Percentiles rank a stretch among this genome's conserved stretches.
Evolutionary conservation across 805 yeast species (phyloP).

Genomic region (Metschnikowia peoriensis): DNA sequence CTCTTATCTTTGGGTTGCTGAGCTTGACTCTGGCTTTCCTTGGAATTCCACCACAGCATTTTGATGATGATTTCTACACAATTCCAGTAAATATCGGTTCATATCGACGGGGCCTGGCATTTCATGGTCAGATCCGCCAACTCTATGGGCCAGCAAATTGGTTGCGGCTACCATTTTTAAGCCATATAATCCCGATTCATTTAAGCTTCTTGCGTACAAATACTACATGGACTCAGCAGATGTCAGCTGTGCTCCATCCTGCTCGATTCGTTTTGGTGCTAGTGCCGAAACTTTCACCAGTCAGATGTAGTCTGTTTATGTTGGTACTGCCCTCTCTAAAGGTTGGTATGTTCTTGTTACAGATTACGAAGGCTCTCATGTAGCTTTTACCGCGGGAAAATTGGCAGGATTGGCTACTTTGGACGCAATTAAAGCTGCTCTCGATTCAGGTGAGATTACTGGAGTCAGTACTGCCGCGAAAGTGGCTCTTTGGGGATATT

Average conservation of each 20-base stretch:
- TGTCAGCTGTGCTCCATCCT: conserved; percentile 23
- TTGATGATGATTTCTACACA: conserved; percentile 10
- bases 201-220: conserved; percentile 22
- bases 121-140: conserved; percentile 22
- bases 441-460: conserved; percentile 15
- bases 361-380: conserved; percentile 34
- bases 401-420: conserved; percentile 30
- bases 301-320: conserved; percentile 17
- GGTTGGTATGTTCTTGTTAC: conserved; percentile 36
- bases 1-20: conserved; percentile 3
- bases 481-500: too few relatives aligned
- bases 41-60: neutral
- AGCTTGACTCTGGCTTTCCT: conserved; percentile 1
- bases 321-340: conserved; percentile 16
- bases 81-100: conserved; percentile 8
- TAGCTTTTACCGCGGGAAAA: conserved; percentile 32
- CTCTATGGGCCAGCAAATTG: conserved; percentile 19
- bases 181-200: conserved; percentile 24
- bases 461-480: too few relatives aligned
- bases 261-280: conserved; percentile 17
- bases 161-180: conserved; percentile 22
- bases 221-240: conserved; percentile 21
- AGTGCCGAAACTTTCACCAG: conserved; percentile 10
- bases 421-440: conserved; percentile 30
- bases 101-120: conserved; percentile 19